Conservation (phyloP, 2,329 filamentous ascomycete genomes). For the Alternaria triticimaculans region DNA sequence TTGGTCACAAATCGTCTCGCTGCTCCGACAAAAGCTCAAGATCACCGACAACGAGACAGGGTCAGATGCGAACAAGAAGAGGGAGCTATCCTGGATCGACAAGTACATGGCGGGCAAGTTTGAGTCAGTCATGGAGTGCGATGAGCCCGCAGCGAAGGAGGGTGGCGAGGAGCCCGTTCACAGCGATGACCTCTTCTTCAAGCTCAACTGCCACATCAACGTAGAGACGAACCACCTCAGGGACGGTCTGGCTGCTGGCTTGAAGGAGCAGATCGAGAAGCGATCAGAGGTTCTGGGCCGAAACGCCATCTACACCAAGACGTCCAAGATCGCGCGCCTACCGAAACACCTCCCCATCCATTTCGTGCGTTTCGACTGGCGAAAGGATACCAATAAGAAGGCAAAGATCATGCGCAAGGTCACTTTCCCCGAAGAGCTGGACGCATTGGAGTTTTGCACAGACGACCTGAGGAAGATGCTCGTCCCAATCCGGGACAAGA, state of each 20-base stretch:
- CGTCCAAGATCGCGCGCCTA: slow-evolving; percentile 84
- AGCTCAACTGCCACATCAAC: slow-evolving; percentile 95
- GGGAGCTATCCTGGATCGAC: slow-evolving; percentile 77
- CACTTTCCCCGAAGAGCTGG: slow-evolving; percentile 90
- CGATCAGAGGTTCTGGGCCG: slow-evolving; percentile 77
- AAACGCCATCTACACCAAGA: slow-evolving; percentile 87
- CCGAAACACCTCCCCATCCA: slow-evolving; percentile 97
- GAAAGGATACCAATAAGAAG: slow-evolving; percentile 93
- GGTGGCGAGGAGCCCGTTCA: slow-evolving; percentile 73
- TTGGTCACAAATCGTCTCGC: slow-evolving; percentile 92
- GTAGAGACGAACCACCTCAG: slow-evolving; percentile 85
- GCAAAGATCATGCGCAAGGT: slow-evolving; percentile 99
- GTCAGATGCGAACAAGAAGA: slow-evolving; percentile 42
- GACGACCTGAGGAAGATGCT: slow-evolving; percentile 84
- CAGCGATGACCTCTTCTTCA: slow-evolving; percentile 79
- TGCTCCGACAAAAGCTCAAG: slow-evolving; percentile 79
- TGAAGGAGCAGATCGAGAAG: slow-evolving; percentile 93
- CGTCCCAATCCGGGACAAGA: slow-evolving; percentile 92
- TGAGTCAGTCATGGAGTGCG: slow-evolving; percentile 78
- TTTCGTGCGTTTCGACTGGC: slow-evolving; percentile 99
- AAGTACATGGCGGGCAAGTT: slow-evolving; percentile 89
- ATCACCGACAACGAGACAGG: slow-evolving; percentile 59
- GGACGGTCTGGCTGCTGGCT: slow-evolving; percentile 81
- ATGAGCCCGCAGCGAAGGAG: slow-evolving; percentile 78
- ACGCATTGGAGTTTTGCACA: slow-evolving; percentile 93